Evolutionary conservation across 305 asterid genomes (phyloP).

Genomic region (Fraxinus latifolia): DNA sequence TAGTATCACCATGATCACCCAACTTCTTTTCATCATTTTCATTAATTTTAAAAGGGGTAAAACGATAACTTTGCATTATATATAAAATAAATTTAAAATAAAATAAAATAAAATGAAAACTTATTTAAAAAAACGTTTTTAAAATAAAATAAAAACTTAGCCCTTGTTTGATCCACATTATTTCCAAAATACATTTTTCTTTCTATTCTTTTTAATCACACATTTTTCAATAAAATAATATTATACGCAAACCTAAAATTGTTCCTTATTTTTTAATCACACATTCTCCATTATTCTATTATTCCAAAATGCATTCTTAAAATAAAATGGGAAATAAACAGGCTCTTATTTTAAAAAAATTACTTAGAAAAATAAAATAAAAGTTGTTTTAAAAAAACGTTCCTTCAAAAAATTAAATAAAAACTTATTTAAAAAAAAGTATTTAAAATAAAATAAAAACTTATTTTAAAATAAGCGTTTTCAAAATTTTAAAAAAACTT

Average conservation of each 20-base stretch:
- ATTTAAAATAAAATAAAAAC: no score
- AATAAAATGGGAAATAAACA: no score
- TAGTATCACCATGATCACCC: no score
- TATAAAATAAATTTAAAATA: no score
- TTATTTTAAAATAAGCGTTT: neutral
- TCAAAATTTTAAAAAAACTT: no score
- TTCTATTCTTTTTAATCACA: neutral
- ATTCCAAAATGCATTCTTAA: neutral
- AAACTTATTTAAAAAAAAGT: no score
- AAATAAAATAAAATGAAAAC: no score
- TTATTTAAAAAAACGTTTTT: no score
- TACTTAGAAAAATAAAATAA: neutral
- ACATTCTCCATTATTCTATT: neutral
- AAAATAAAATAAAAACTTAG: neutral
- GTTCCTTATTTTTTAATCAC: neutral
- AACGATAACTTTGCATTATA: neutral
- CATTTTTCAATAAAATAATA: no score
- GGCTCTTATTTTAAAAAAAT: no score
- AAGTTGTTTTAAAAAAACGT: no score
- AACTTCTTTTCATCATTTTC: neutral
- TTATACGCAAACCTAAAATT: neutral
- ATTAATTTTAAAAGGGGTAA: neutral
- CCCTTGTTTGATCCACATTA: neutral
- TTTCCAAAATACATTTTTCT: neutral
- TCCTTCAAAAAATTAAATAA: no score